These are phyloP conservation scores for Cornus florida DNA, from an alignment of 148 eudicot genomes.

Conservation along the genomic window DNA sequence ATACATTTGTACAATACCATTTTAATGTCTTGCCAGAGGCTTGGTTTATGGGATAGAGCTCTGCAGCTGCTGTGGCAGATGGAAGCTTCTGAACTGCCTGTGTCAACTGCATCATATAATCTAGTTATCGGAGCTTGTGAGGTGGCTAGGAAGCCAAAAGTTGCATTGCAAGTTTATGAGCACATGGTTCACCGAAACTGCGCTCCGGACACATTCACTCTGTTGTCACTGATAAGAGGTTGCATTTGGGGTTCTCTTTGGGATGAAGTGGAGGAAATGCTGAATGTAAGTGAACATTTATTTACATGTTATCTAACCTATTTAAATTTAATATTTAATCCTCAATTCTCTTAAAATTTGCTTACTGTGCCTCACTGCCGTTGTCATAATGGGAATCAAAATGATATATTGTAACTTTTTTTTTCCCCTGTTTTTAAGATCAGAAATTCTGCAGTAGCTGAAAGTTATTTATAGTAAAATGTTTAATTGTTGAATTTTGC, in stretches of 20 bases:
- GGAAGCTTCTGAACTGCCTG: conserved; percentile 48
- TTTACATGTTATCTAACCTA: background rate
- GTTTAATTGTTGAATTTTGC: background rate
- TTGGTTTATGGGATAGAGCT: conserved; percentile 57
- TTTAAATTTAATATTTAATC: background rate
- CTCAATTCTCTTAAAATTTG: background rate
- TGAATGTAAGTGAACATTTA: conserved; percentile 42
- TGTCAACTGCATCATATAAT: conserved; percentile 52
- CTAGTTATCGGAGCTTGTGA: conserved; percentile 67
- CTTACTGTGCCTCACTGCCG: background rate
- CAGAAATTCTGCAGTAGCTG: background rate
- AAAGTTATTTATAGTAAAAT: too few species aligned
- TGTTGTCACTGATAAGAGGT: conserved; percentile 50
- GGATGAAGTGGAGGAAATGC: conserved; percentile 47
- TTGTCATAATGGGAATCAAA: background rate
- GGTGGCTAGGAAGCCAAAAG: conserved; percentile 49
- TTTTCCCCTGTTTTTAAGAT: background rate
- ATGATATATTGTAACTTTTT: background rate
- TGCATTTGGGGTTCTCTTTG: conserved; percentile 68
- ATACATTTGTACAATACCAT: conserved; percentile 46
- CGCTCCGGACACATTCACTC: conserved; percentile 55
- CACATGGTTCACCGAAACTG: conserved; percentile 51
- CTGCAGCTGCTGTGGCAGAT: conserved; percentile 57
- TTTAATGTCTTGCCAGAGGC: conserved; percentile 60
- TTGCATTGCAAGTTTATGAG: conserved; percentile 54